A percentile compares a stretch with the other conserved stretches of the same genome.
These are phyloP conservation scores for Millerozyma acaciae DNA, from an alignment of 805 yeast genomes.

Conservation along the genomic window DNA sequence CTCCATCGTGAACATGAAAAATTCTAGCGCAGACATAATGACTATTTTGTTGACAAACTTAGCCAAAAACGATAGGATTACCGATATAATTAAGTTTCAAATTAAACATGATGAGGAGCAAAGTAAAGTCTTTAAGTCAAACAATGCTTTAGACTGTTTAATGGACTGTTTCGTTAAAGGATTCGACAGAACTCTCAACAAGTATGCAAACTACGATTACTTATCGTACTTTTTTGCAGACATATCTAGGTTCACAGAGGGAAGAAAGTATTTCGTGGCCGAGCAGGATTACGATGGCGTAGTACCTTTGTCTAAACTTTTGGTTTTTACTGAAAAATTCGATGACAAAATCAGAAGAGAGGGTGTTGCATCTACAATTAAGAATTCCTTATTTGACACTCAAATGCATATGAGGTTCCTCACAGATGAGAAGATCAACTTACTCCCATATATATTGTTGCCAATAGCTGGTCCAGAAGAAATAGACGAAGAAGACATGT, in stretches of 20 bases:
- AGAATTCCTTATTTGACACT: slow-evolving; percentile 81
- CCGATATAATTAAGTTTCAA: slow-evolving; percentile 43
- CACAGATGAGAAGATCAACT: slow-evolving; percentile 58
- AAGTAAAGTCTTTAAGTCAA: slow-evolving; percentile 49
- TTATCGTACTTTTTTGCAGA: slow-evolving; percentile 88
- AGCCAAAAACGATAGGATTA: slow-evolving; percentile 70
- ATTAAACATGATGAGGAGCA: slow-evolving; percentile 34
- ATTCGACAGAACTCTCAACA: slow-evolving; percentile 64
- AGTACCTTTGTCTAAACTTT: slow-evolving; percentile 74
- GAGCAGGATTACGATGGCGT: slow-evolving; percentile 70
- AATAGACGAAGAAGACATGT: slow-evolving; percentile 78
- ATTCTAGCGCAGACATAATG: slow-evolving; percentile 73
- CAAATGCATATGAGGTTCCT: slow-evolving; percentile 60
- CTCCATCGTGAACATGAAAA: slow-evolving; percentile 50
- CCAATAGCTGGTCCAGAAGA: slow-evolving; percentile 80
- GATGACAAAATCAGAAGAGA: slow-evolving; percentile 79
- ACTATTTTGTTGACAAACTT: slow-evolving; percentile 81
- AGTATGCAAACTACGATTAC: slow-evolving; percentile 74
- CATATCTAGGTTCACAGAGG: slow-evolving; percentile 67
- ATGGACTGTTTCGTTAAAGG: slow-evolving; percentile 91
- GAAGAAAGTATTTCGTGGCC: slow-evolving; percentile 74
- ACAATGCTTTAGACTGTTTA: slow-evolving; percentile 66
- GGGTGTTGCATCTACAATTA: slow-evolving; percentile 90
- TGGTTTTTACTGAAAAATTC: slow-evolving; percentile 78
- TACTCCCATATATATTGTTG: slow-evolving; percentile 75